Percentiles rank a stretch among this genome's conserved stretches.
Conservation (phyloP, 108 stramenopile genomes). For the Fragilariopsis cylindrus region DNA sequence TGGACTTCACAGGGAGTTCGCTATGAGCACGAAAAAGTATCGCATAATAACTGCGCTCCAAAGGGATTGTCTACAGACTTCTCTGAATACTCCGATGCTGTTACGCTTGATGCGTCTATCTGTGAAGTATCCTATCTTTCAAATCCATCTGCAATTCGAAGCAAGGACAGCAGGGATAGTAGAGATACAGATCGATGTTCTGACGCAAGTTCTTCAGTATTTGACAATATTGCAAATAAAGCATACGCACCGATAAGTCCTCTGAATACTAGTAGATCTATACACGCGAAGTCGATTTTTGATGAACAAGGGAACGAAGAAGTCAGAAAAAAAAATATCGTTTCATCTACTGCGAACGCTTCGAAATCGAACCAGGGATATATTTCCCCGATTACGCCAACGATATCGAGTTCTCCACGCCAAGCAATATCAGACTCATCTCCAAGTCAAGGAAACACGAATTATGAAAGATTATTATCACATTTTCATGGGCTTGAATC, state of each 20-base stretch:
- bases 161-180: conserved; percentile 21
- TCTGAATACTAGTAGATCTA: too few species aligned
- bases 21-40: background rate
- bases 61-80: conserved; percentile 23
- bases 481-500: background rate
- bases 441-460: background rate
- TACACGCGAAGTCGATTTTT: background rate
- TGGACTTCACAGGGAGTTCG: background rate
- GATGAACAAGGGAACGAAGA: background rate
- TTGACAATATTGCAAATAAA: too few species aligned
- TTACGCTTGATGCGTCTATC: conserved; percentile 39
- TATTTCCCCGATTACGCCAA: too few species aligned
- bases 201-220: background rate
- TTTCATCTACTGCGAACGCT: too few species aligned
- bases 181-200: conserved; percentile 5
- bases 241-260: too few species aligned
- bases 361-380: too few species aligned
- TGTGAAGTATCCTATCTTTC: conserved; percentile 38
- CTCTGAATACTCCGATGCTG: conserved; percentile 37
- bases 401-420: too few species aligned
- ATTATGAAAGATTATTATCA: background rate
- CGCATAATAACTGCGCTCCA: conserved; percentile 1
- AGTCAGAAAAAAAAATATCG: background rate
- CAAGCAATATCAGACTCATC: background rate
- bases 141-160: conserved; percentile 27